Percentiles rank a stretch among this genome's conserved stretches.
Conservation (phyloP, 495 filamentous ascomycete species). For the Hypoxylon perforatum region DNA sequence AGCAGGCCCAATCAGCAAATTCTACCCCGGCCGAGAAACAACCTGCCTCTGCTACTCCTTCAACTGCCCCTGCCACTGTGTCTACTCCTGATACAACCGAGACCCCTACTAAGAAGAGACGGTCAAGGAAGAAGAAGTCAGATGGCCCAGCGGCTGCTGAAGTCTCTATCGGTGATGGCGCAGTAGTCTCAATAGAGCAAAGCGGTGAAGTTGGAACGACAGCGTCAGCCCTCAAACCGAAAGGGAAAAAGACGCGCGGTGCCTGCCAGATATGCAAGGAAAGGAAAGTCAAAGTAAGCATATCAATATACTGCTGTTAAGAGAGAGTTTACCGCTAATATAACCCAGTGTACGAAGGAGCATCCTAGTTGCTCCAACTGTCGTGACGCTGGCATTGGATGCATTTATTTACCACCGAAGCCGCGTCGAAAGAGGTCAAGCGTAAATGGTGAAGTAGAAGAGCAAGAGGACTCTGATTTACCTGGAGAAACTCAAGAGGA, state of each 20-base stretch:
- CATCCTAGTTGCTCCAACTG: conserved; percentile 55
- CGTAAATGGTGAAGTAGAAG: conserved; percentile 27
- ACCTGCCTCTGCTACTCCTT: conserved; percentile 17
- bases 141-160: conserved; percentile 17
- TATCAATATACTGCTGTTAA: neutral
- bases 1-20: conserved; percentile 32
- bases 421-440: conserved; percentile 37
- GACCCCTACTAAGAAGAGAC: conserved; percentile 42
- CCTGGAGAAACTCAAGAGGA: conserved; percentile 20
- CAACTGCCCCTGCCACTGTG: conserved; percentile 3
- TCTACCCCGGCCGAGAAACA: conserved; percentile 33
- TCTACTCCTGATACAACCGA: conserved; percentile 10
- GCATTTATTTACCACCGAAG: conserved; percentile 50
- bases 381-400: conserved; percentile 38
- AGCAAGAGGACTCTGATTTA: conserved; percentile 30
- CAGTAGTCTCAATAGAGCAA: conserved; percentile 26
- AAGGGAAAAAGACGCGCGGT: conserved; percentile 44
- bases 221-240: conserved; percentile 35
- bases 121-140: conserved; percentile 44
- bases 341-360: conserved; percentile 53
- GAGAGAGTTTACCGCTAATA: conserved; percentile 10
- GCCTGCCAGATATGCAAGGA: conserved; percentile 53
- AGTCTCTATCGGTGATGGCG: conserved; percentile 27
- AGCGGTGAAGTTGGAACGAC: conserved; percentile 40
- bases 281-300: conserved; percentile 45